Base-by-base conservation (phyloP, 306 rosid species). In the Vigna angularis region DNA sequence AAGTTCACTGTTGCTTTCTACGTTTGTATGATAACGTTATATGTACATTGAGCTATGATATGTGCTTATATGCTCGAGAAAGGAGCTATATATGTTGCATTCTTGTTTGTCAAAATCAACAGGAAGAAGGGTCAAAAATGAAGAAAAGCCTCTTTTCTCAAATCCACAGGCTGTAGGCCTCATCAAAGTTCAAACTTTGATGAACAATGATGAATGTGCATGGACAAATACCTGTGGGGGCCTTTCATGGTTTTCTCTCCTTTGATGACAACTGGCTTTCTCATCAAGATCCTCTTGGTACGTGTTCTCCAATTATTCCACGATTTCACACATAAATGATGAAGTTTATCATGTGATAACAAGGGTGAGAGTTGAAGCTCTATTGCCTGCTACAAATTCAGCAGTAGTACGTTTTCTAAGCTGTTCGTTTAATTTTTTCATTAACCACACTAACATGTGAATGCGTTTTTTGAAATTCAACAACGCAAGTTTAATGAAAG, bases 171-270 rank as follows among this genome's bases (percentile, higher is more conserved):
- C 75, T 70, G 18, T 69, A 57, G 80, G 63, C 59, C 75, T 58
- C 28, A 79, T 59, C 70, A 72, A 72, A 55, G 64, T 72, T 72
- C 66, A 75, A 63, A 79, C 53, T 87, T 80, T 71, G 75, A 78
- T 81, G 70, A 68, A 78, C 67, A 70, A 82, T 73, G 75, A 79
- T 81, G 76, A 28, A 75, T 78, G 70, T 75, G 75, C 86, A 73
- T 59, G 86, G 83, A 83, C 85, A 67, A 69, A 76, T 17, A 28
- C 63, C 56, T 38, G 72, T 68, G 84, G 85, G 85, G 69, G 71
- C 67, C 63, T 85, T 85, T 79, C 66, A 47, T 49, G 84, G 74
- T 47, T 83, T 77, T 88, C 81, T 61, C 75, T 78, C 79, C 88
- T 74, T 74, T 81, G 82, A 85, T 81, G 82, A 85, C 83, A 82